phyloP scores from a whole-genome alignment of 225 moss, liverwort and hornwort genomes.

The Asterella californica region DNA sequence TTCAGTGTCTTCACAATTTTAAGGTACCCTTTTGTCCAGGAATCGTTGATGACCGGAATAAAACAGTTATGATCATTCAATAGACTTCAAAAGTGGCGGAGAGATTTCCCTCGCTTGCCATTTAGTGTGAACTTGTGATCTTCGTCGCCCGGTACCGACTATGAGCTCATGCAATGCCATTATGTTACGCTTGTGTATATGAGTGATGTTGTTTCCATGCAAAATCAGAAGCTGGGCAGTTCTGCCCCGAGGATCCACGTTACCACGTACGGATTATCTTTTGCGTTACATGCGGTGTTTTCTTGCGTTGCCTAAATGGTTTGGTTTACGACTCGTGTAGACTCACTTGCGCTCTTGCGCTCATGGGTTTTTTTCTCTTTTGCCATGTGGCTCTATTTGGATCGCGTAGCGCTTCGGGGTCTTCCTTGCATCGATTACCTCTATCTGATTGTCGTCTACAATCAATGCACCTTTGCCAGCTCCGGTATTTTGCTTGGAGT shows the following conservation, averaged over 20 bases:
- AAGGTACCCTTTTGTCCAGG: background rate
- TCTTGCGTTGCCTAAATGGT: background rate
- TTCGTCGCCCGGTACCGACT: background rate
- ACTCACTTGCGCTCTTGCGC: no score
- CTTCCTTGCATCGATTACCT: no score
- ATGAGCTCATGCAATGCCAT: no score
- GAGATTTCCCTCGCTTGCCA: background rate
- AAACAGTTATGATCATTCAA: background rate
- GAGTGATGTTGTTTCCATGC: background rate
- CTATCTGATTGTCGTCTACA: no score
- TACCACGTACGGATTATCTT: no score
- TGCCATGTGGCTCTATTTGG: no score
- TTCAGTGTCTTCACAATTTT: background rate
- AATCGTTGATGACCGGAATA: conserved; percentile 5
- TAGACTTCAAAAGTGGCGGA: background rate
- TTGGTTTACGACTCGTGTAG: background rate
- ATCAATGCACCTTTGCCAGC: no score
- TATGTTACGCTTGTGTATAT: no score
- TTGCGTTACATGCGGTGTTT: background rate
- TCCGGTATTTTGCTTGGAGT: no score
- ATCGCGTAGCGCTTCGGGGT: no score
- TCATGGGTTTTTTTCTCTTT: no score
- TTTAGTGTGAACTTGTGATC: background rate
- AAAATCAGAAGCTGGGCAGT: background rate
- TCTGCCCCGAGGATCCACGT: background rate